These are phyloP conservation scores for Hypoxylon trugodes DNA, from an alignment of 495 filamentous ascomycete genomes.

Conservation along the genomic window DNA sequence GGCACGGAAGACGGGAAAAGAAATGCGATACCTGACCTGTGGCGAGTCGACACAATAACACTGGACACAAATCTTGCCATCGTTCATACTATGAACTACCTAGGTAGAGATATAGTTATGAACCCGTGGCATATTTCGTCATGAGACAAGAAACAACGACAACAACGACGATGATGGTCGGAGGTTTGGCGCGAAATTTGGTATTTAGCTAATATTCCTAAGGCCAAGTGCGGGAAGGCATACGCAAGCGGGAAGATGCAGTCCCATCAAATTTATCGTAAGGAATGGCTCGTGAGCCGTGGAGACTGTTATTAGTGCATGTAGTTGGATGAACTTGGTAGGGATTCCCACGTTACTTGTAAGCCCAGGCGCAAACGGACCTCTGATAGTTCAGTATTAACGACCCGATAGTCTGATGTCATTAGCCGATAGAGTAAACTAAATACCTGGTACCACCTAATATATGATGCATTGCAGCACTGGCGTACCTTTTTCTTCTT, in stretches of 20 bases:
- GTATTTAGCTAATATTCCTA: neutral
- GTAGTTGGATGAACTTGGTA: slow-evolving; percentile 21
- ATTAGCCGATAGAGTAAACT: slow-evolving; percentile 22
- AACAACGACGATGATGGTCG: slow-evolving; percentile 6
- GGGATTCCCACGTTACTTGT: slow-evolving; percentile 11
- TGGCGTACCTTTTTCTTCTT: no score
- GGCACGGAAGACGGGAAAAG: neutral
- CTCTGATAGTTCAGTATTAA: slow-evolving; percentile 18
- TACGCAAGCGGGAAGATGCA: slow-evolving; percentile 22
- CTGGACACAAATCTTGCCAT: neutral
- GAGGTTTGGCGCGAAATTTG: slow-evolving; percentile 15
- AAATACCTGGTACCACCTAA: no score
- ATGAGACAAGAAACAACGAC: slow-evolving; percentile 21
- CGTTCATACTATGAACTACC: neutral
- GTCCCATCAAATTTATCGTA: slow-evolving; percentile 5
- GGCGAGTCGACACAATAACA: neutral
- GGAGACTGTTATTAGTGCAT: slow-evolving; percentile 6
- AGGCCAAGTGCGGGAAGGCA: neutral
- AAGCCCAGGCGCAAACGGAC: slow-evolving; percentile 21
- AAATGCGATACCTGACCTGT: neutral
- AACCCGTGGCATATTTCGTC: slow-evolving; percentile 10
- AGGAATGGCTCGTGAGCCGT: slow-evolving; percentile 11
- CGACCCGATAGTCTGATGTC: slow-evolving; percentile 38
- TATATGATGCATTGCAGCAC: no score
- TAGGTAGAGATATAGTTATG: neutral